Conservation (phyloP, 495 filamentous ascomycete species). For the Tuber microsphaerosporum region DNA sequence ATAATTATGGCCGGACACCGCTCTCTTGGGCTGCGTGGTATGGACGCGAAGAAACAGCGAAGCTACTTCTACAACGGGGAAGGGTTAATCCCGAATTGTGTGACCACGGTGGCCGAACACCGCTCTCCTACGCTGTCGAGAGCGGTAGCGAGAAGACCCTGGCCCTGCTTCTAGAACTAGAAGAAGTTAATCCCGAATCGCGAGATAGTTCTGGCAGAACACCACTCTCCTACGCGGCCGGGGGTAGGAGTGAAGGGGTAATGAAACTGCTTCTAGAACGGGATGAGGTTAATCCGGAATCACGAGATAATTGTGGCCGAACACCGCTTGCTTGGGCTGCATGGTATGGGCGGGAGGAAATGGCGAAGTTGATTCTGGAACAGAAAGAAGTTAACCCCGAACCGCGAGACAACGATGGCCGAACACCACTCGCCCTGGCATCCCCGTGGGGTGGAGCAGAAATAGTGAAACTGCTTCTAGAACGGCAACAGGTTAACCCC, state of each 20-base stretch:
- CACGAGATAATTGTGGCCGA: background rate
- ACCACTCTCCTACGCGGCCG: too few species aligned
- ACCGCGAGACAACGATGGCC: slow-evolving; percentile 23
- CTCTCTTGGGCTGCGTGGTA: slow-evolving; percentile 43
- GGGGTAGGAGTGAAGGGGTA: too few species aligned
- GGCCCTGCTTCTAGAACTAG: background rate
- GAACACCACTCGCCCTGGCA: slow-evolving; percentile 44
- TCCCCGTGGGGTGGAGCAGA: slow-evolving; percentile 39
- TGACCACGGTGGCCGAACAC: too few species aligned
- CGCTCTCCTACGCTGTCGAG: too few species aligned
- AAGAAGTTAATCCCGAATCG: slow-evolving; percentile 9
- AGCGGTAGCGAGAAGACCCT: slow-evolving; percentile 31
- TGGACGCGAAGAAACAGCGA: slow-evolving; percentile 41
- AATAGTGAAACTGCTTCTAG: slow-evolving; percentile 37
- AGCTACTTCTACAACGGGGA: slow-evolving; percentile 29
- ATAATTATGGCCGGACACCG: slow-evolving; percentile 40
- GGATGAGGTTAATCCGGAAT: too few species aligned
- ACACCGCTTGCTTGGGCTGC: slow-evolving; percentile 41
- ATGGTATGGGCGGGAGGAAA: slow-evolving; percentile 25
- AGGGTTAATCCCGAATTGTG: slow-evolving; percentile 14
- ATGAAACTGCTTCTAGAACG: too few species aligned
- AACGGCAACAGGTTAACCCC: slow-evolving; percentile 6
- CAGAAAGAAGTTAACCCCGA: slow-evolving; percentile 21
- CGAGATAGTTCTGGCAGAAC: background rate
- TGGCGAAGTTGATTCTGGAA: slow-evolving; percentile 23